Conservation (phyloP, 345 rosid genomes). For the Syzygium jambos region DNA sequence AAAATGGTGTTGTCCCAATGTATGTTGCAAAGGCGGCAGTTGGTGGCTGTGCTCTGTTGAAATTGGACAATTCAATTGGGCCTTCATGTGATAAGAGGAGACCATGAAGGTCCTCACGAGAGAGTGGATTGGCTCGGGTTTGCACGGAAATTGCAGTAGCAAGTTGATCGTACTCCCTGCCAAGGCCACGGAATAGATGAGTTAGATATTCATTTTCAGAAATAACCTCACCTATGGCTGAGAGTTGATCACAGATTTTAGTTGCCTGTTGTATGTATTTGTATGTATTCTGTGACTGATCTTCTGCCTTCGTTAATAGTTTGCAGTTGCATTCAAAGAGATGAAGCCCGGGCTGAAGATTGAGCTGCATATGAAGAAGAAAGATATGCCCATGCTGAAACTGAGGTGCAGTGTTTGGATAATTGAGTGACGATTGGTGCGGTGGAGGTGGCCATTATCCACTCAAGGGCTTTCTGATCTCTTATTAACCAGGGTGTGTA, state of each 20-base stretch:
- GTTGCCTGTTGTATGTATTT: neutral
- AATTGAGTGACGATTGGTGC: neutral
- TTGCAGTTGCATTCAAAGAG: neutral
- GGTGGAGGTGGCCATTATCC: neutral
- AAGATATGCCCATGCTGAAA: neutral
- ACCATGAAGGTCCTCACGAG: neutral
- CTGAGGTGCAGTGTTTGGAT: neutral
- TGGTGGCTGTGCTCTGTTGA: no score
- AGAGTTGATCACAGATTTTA: neutral
- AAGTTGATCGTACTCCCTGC: neutral
- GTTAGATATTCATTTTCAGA: neutral
- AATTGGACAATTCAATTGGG: no score
- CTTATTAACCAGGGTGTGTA: neutral
- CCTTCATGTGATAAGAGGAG: neutral
- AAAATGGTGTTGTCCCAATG: no score
- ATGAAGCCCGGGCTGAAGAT: neutral
- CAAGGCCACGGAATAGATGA: neutral
- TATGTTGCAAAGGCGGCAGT: no score
- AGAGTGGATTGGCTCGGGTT: neutral
- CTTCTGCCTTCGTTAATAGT: neutral
- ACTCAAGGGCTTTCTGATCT: neutral
- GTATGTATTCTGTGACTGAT: neutral
- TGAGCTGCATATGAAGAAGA: neutral
- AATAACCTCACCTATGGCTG: neutral
- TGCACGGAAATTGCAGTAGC: neutral